A percentile compares a stretch with the other conserved stretches of the same genome.
These are phyloP conservation scores for Magnusiomyces suaveolens DNA, from an alignment of 1,139 yeast genomes.

Conservation along the genomic window DNA sequence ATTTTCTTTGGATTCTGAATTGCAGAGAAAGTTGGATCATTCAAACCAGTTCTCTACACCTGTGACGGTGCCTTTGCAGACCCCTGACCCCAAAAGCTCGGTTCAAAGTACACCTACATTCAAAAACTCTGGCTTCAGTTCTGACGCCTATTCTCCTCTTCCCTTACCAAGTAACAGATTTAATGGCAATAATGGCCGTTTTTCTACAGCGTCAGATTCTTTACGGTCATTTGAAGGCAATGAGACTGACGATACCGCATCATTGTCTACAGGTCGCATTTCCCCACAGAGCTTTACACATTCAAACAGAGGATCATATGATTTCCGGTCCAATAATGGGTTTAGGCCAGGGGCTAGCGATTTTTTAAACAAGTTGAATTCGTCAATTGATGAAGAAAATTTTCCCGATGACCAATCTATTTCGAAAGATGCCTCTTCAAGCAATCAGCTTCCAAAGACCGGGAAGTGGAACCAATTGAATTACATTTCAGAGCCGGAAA, in stretches of 20 bases:
- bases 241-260: constrained; percentile 11
- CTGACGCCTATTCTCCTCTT: not conserved
- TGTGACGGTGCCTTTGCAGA: not conserved
- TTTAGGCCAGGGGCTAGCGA: not conserved
- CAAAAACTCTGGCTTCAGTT: not conserved
- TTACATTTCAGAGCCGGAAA: constrained; percentile 3
- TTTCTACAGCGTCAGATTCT: constrained; percentile 2
- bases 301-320: constrained; percentile 7
- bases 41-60: not conserved
- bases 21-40: not conserved
- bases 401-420: not conserved
- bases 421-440: not conserved
- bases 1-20: not conserved
- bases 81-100: not conserved
- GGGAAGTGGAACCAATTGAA: constrained; percentile 1
- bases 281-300: constrained; percentile 9
- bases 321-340: constrained; percentile 1
- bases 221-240: constrained; percentile 4
- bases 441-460: not conserved
- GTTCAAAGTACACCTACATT: not conserved
- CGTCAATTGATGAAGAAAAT: not conserved
- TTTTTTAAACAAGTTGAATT: not conserved
- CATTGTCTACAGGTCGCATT: constrained; percentile 9
- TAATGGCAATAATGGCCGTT: not conserved
- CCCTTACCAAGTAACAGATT: constrained; percentile 3